Percentiles rank a stretch among this genome's conserved stretches.
phyloP scores from a whole-genome alignment of 768 basidiomycete species.

The Hericium erinaceus region DNA sequence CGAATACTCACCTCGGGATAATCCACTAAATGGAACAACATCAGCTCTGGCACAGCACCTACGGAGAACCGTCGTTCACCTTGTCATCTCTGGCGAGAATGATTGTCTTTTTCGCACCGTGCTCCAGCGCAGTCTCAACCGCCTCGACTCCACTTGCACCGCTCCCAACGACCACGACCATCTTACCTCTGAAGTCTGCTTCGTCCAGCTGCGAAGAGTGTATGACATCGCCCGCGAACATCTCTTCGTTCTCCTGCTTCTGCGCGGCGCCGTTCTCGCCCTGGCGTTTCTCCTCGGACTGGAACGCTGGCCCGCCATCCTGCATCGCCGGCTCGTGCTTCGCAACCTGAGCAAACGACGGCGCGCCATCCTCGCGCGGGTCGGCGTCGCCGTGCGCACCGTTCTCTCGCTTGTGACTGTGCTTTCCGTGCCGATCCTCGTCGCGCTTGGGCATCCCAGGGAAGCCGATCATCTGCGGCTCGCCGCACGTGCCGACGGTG shows the following conservation, averaged over 20 bases:
- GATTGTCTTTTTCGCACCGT: conserved; percentile 24
- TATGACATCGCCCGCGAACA: conserved; percentile 28
- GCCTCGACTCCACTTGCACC: conserved; percentile 48
- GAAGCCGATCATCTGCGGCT: conserved; percentile 34
- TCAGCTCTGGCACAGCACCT: conserved; percentile 32
- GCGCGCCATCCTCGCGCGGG: neutral
- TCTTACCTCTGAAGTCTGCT: conserved; percentile 29
- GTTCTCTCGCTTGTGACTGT: neutral
- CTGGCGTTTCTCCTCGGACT: neutral
- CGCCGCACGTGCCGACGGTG: conserved; percentile 40
- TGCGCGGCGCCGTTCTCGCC: neutral
- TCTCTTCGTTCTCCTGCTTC: conserved; percentile 13
- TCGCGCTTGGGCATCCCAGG: conserved; percentile 33
- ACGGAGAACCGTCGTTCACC: conserved; percentile 5
- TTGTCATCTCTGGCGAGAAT: conserved; percentile 37
- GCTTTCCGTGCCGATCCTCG: neutral
- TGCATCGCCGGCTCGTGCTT: neutral
- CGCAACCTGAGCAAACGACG: neutral
- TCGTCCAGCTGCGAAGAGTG: conserved; percentile 43
- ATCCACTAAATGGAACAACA: conserved; percentile 28
- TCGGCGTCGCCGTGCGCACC: neutral
- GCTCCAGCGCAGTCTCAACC: conserved; percentile 27
- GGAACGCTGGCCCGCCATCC: neutral
- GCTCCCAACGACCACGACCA: conserved; percentile 38
- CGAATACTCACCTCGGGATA: conserved; percentile 22